Percentiles rank a stretch among this genome's conserved stretches.
Conservation (phyloP, 1,284 basidiomycete genomes). For the Fomitiporia mediterranea region DNA sequence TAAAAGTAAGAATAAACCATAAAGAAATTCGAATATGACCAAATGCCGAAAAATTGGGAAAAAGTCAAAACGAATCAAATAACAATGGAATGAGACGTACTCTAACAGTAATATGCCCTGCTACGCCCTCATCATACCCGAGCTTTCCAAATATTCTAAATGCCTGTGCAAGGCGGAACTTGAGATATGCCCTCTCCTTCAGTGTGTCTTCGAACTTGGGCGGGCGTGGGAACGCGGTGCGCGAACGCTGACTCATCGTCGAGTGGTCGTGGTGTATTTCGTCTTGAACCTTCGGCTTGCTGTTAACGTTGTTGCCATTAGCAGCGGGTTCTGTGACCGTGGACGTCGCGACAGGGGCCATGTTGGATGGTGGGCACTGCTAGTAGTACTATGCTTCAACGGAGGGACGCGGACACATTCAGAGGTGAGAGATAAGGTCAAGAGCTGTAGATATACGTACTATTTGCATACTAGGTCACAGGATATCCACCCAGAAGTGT, state of each 20-base stretch:
- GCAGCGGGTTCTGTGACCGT: neutral
- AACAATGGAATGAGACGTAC: constrained; percentile 28
- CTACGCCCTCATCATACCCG: constrained; percentile 56
- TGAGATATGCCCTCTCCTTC: constrained; percentile 44
- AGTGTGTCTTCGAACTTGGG: constrained; percentile 35
- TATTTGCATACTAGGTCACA: neutral
- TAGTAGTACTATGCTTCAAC: too few species aligned
- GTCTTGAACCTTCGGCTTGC: neutral
- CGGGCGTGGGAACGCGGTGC: constrained; percentile 21
- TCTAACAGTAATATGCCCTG: constrained; percentile 61
- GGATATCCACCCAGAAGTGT: too few species aligned
- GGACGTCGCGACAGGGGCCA: constrained; percentile 5
- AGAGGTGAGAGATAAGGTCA: neutral
- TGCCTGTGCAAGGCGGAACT: constrained; percentile 49
- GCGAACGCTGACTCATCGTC: neutral
- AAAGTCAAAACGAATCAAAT: too few species aligned
- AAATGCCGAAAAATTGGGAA: too few species aligned
- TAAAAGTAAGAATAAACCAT: neutral
- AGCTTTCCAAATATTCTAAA: constrained; percentile 48
- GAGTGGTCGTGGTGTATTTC: neutral
- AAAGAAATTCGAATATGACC: too few species aligned
- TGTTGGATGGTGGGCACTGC: constrained; percentile 1
- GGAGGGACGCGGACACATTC: too few species aligned
- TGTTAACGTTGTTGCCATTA: neutral
- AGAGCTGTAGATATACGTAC: neutral